Conservation (phyloP, 2,329 filamentous ascomycete species). For the Cercospora brassicicola region DNA sequence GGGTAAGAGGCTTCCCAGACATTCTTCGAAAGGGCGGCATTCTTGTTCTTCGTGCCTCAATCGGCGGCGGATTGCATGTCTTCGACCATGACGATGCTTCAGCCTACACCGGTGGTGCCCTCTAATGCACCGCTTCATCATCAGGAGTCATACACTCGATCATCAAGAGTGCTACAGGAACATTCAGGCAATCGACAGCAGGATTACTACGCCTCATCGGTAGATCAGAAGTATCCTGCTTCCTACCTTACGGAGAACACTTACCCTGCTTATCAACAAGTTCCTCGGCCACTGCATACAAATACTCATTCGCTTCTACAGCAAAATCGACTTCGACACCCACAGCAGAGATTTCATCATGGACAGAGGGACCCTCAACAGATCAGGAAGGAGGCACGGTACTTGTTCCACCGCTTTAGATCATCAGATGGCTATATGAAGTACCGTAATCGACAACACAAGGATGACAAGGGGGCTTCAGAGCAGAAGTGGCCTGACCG, state of each 20-base stretch:
- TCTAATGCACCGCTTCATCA: slow-evolving; percentile 45
- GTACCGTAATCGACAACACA: slow-evolving; percentile 47
- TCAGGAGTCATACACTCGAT: slow-evolving; percentile 31
- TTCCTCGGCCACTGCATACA: slow-evolving; percentile 12
- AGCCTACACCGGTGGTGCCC: slow-evolving; percentile 44
- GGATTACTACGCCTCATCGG: slow-evolving; percentile 29
- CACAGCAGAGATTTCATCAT: slow-evolving; percentile 10
- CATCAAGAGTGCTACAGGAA: slow-evolving; percentile 44
- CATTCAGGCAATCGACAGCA: slow-evolving; percentile 45
- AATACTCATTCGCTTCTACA: slow-evolving; percentile 22
- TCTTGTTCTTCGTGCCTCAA: slow-evolving; percentile 42
- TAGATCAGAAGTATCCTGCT: slow-evolving; percentile 37
- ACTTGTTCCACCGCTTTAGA: slow-evolving; percentile 35
- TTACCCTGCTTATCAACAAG: slow-evolving; percentile 18
- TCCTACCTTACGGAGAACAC: slow-evolving; percentile 36
- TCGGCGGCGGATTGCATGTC: slow-evolving; percentile 24
- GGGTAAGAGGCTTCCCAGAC: slow-evolving; percentile 18
- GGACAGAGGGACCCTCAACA: slow-evolving; percentile 18
- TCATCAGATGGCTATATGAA: slow-evolving; percentile 47
- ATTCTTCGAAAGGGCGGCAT: slow-evolving; percentile 42
- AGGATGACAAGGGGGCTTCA: slow-evolving; percentile 32
- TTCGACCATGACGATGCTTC: slow-evolving; percentile 32
- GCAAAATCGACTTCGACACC: slow-evolving; percentile 18
- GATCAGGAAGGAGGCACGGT: slow-evolving; percentile 26
- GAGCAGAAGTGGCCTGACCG: slow-evolving; percentile 50